A percentile compares a stretch with the other conserved stretches of the same genome.
Evolutionary conservation across 495 filamentous ascomycete species (phyloP).

Genomic region (Talaromyces wortmannii): DNA sequence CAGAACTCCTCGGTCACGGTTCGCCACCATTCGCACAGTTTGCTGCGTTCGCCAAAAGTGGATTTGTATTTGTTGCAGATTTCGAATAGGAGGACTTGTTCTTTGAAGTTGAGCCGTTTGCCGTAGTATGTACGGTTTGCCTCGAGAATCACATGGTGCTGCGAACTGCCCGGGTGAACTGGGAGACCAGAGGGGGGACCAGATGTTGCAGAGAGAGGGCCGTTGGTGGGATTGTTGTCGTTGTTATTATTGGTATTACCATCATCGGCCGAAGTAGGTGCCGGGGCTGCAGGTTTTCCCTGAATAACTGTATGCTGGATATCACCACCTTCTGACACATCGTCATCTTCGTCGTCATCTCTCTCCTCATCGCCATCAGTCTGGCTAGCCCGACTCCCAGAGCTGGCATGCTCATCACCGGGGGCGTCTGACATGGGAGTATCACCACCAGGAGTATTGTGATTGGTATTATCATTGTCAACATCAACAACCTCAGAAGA

Average conservation of each 20-base stretch:
- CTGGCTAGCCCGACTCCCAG: not conserved
- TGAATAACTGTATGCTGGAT: not conserved
- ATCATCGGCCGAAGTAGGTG: not conserved
- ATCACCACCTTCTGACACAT: not conserved
- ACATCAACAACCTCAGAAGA: not conserved
- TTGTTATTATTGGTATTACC: not conserved
- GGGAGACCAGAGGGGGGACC: no score
- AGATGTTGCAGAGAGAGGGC: no score
- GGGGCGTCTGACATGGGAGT: not conserved
- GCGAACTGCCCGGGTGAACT: no score
- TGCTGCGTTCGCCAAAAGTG: constrained; percentile 37
- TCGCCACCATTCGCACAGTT: constrained; percentile 42
- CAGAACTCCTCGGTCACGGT: constrained; percentile 34
- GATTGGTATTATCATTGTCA: not conserved
- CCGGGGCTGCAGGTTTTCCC: not conserved
- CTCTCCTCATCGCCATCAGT: not conserved
- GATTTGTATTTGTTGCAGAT: constrained; percentile 33
- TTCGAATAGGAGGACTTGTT: constrained; percentile 36
- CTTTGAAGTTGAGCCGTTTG: constrained; percentile 35
- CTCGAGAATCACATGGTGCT: no score
- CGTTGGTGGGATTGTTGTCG: not conserved
- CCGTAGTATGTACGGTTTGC: constrained; percentile 16
- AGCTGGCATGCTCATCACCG: not conserved
- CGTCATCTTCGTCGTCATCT: not conserved
- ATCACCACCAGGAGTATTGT: not conserved